These are phyloP conservation scores for Infundibulicybe gibba DNA, from an alignment of 768 basidiomycete genomes.

Conservation along the genomic window DNA sequence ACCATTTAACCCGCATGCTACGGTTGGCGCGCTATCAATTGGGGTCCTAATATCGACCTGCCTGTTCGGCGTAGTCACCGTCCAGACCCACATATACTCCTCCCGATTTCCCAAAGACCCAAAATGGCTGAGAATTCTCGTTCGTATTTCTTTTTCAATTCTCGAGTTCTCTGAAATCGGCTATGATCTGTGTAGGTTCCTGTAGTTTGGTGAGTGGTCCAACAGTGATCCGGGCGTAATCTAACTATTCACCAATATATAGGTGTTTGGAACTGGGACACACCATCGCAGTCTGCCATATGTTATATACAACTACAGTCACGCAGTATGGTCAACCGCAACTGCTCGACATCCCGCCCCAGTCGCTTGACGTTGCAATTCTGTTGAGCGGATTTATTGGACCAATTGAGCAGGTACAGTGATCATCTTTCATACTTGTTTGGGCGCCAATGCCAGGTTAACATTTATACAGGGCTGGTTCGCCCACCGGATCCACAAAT, in stretches of 20 bases:
- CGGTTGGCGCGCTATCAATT: constrained; percentile 20
- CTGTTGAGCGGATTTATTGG: constrained; percentile 20
- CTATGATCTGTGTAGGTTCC: constrained; percentile 6
- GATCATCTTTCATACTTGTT: too few relatives aligned
- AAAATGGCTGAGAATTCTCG: too few relatives aligned
- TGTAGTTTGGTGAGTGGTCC: constrained; percentile 9
- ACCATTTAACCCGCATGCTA: constrained; percentile 1
- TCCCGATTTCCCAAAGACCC: too few relatives aligned
- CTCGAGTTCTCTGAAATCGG: constrained; percentile 12
- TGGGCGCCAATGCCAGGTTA: background rate
- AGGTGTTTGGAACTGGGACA: constrained; percentile 17
- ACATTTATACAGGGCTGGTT: constrained; percentile 13
- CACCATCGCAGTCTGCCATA: constrained; percentile 14
- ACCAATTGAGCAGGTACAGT: constrained; percentile 10
- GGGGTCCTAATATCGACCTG: constrained; percentile 16
- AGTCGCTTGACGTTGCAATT: constrained; percentile 13
- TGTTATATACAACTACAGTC: constrained; percentile 17
- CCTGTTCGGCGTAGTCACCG: constrained; percentile 20
- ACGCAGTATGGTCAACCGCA: constrained; percentile 14
- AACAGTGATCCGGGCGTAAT: too few relatives aligned
- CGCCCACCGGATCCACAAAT: constrained; percentile 14
- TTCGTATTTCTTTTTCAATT: constrained; percentile 6
- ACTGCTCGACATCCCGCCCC: constrained; percentile 9
- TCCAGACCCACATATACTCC: constrained; percentile 16
- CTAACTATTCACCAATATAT: background rate